Evolutionary conservation across 2,329 filamentous ascomycete genomes (phyloP), one percentile per base, ranked within the genome.

Genomic region (Aplosporella prunicola): DNA sequence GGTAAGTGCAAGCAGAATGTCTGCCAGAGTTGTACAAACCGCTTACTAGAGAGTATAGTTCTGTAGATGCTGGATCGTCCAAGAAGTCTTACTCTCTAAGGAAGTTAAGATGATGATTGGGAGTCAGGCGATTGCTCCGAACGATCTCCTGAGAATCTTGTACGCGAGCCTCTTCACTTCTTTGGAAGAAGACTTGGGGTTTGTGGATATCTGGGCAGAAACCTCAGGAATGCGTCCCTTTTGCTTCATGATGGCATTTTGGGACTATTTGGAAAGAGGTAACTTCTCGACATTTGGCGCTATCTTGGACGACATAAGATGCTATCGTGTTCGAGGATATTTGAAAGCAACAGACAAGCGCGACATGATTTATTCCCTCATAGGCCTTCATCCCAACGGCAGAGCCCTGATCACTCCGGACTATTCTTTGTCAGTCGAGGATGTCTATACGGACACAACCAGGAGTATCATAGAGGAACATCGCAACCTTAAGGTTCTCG

Each of bases 81-180:
- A 25, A 14, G 35, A 38, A 38, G 35, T 38, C 8, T 20, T 38
- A 17, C 16, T 38, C 7, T 27, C 35, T n/a, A 32, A 26, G 32
- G 22, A 38, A 13, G 28, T 38, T 13, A 20, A 31, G 22, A 11
- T 38, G n/a, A 20, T 20, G n/a, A 11, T 32, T 10, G 35, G 35
- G 11, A 23, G 32, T 13, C 5, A 9, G 20, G 14, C 9, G 15
- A 11, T 36, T 9, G 23, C 34, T 13, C 26, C 34, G 10, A 24
- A 16, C 14, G 34, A 36, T 16, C 24, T 36, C 14, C 26, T 29
- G 14, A 14, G 34, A 4, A 15, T 15, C 25, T 7, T 36, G 6
- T 6, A 22, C 17, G 24, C 34, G 2, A 36, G 24, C 13, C 18
- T 30, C 14, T 15, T 6, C 5, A n/a, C 26, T 5, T 27, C 34